Percentiles rank a stretch among this genome's conserved stretches.
Evolutionary conservation across 2,329 filamentous ascomycete genomes (phyloP).

Genomic region (Paradendryphiella salina): DNA sequence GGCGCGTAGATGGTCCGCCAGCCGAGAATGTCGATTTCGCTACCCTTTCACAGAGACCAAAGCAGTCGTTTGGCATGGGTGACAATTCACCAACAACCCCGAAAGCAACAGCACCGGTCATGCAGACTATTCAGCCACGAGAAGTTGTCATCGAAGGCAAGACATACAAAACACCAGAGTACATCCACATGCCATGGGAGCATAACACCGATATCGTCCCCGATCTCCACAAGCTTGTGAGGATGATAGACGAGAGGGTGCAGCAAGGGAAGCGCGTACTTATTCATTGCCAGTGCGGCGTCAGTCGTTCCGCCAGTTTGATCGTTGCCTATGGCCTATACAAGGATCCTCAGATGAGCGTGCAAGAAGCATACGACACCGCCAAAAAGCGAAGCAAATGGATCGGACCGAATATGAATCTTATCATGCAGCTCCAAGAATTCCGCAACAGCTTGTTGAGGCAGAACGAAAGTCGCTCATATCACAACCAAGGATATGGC

Average conservation of each 20-base stretch:
- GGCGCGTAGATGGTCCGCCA: conserved; percentile 42
- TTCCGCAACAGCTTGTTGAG: conserved; percentile 61
- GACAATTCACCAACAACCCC: conserved; percentile 54
- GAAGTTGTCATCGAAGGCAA: conserved; percentile 34
- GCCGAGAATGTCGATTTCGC: conserved; percentile 45
- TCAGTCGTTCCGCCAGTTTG: conserved; percentile 80
- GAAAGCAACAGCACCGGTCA: conserved; percentile 56
- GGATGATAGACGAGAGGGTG: conserved; percentile 72
- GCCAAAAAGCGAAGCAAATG: conserved; percentile 81
- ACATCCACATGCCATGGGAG: conserved; percentile 86
- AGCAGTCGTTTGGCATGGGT: conserved; percentile 35
- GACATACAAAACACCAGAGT: conserved; percentile 64
- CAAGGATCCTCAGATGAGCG: conserved; percentile 72
- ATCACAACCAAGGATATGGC: conserved; percentile 40
- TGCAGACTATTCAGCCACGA: conserved; percentile 34
- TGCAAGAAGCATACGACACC: conserved; percentile 81
- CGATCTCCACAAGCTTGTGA: conserved; percentile 74
- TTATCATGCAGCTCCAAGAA: conserved; percentile 87
- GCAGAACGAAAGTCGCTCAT: conserved; percentile 39
- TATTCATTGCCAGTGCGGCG: conserved; percentile 83
- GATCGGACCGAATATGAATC: conserved; percentile 90
- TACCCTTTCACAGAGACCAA: conserved; percentile 32
- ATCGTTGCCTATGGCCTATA: conserved; percentile 86
- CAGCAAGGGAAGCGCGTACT: conserved; percentile 76
- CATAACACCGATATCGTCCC: conserved; percentile 84